phyloP scores from a whole-genome alignment of 129 eudicot genomes.

The Saposhnikovia divaricata region DNA sequence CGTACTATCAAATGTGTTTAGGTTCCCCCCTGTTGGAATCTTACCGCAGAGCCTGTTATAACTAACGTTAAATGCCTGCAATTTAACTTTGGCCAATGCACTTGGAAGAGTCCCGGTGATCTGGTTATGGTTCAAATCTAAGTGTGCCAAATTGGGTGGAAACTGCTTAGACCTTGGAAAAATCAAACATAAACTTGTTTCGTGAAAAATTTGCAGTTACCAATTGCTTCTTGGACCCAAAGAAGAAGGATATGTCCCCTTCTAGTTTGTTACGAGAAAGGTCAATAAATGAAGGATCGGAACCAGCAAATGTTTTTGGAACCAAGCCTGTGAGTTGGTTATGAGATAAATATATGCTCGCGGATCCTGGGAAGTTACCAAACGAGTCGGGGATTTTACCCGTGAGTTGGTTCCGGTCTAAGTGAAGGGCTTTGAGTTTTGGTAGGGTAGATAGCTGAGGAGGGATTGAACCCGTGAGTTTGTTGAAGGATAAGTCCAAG shows the following conservation, averaged over 20 bases:
- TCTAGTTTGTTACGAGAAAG: background rate
- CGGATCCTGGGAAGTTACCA: slow-evolving; percentile 21
- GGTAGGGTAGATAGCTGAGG: slow-evolving; percentile 26
- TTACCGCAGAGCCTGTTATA: slow-evolving; percentile 61
- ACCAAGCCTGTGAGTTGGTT: slow-evolving; percentile 48
- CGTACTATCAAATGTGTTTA: slow-evolving; percentile 37
- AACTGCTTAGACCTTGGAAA: background rate
- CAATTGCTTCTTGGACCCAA: background rate
- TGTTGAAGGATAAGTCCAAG: slow-evolving; percentile 32
- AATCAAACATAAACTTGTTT: background rate
- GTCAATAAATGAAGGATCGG: background rate
- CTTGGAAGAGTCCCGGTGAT: slow-evolving; percentile 46
- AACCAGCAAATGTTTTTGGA: slow-evolving; percentile 25
- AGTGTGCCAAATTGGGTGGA: slow-evolving; percentile 16
- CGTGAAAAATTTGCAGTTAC: background rate
- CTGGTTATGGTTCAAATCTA: slow-evolving; percentile 54
- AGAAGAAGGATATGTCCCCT: background rate
- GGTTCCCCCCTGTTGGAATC: slow-evolving; percentile 51
- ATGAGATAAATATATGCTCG: slow-evolving; percentile 34
- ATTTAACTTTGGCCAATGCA: slow-evolving; percentile 16
- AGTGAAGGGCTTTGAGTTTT: slow-evolving; percentile 17
- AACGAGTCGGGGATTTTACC: slow-evolving; percentile 54
- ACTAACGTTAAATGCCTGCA: slow-evolving; percentile 40
- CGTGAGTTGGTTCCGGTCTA: slow-evolving; percentile 52
- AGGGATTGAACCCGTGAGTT: slow-evolving; percentile 52